Conservation (phyloP, 352 stramenopile genomes). For the Phytophthora pinifolia region DNA sequence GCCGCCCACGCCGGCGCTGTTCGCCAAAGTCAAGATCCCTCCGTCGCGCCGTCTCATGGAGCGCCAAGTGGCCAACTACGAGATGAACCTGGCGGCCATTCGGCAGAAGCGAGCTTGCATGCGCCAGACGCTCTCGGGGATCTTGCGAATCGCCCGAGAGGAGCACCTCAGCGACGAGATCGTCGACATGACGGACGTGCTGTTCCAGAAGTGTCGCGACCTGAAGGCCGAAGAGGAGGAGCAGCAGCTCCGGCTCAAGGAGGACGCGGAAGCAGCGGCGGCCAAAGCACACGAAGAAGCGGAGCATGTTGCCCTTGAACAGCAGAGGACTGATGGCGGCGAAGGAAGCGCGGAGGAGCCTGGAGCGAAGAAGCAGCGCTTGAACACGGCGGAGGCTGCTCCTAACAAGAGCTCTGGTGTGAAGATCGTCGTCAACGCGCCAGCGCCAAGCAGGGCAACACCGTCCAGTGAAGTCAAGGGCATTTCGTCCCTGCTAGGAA, state of each 20-base stretch:
- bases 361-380: slow-evolving; percentile 38
- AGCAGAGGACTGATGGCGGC: slow-evolving; percentile 9
- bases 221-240: slow-evolving; percentile 54
- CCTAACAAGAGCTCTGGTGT: slow-evolving; percentile 12
- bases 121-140: slow-evolving; percentile 48
- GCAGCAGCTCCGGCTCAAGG: slow-evolving; percentile 31
- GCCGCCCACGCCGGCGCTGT: slow-evolving; percentile 41
- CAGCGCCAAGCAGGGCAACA: slow-evolving; percentile 6
- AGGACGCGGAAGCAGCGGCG: slow-evolving; percentile 27
- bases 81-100: slow-evolving; percentile 54
- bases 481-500: slow-evolving; percentile 39
- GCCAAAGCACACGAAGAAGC: slow-evolving; percentile 22
- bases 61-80: slow-evolving; percentile 71
- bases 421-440: background rate
- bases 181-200: slow-evolving; percentile 47
- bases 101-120: slow-evolving; percentile 46
- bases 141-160: slow-evolving; percentile 62
- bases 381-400: slow-evolving; percentile 7
- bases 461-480: slow-evolving; percentile 30
- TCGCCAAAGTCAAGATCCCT: slow-evolving; percentile 60
- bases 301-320: slow-evolving; percentile 10
- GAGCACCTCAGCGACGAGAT: slow-evolving; percentile 62
- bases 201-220: slow-evolving; percentile 57
- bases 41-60: slow-evolving; percentile 66
- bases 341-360: slow-evolving; percentile 31